Conservation (phyloP, 805 yeast genomes). For the Ogataea nitratoaversa region DNA sequence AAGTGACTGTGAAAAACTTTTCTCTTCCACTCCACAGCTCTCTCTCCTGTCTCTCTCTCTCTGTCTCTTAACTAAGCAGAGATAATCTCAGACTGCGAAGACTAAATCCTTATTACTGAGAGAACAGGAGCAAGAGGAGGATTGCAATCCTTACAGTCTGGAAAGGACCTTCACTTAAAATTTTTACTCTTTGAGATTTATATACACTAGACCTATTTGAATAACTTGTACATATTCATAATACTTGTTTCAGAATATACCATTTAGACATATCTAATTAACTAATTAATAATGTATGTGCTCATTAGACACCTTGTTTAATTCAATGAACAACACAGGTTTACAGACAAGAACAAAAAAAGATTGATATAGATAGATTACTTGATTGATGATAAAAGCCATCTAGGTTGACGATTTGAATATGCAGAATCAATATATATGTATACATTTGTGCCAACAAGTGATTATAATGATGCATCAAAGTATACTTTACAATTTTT, state of each 20-base stretch:
- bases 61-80: too few species aligned
- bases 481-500: too few species aligned
- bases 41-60: neutral
- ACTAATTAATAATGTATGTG: conserved; percentile 23
- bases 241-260: neutral
- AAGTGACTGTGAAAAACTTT: neutral
- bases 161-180: neutral
- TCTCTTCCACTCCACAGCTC: neutral
- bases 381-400: too few species aligned
- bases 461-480: too few species aligned
- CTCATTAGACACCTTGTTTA: conserved; percentile 1
- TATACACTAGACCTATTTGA: neutral
- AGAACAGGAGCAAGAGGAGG: too few species aligned
- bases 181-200: neutral
- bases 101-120: too few species aligned
- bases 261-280: conserved; percentile 7
- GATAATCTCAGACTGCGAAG: too few species aligned
- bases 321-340: neutral
- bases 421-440: too few species aligned
- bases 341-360: too few species aligned
- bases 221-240: neutral
- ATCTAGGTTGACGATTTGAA: too few species aligned
- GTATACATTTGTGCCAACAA: too few species aligned
- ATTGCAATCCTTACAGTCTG: neutral
- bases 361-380: too few species aligned